Evolutionary conservation across 108 stramenopile species (phyloP).

Genomic region (Skeletonema marinoi): DNA sequence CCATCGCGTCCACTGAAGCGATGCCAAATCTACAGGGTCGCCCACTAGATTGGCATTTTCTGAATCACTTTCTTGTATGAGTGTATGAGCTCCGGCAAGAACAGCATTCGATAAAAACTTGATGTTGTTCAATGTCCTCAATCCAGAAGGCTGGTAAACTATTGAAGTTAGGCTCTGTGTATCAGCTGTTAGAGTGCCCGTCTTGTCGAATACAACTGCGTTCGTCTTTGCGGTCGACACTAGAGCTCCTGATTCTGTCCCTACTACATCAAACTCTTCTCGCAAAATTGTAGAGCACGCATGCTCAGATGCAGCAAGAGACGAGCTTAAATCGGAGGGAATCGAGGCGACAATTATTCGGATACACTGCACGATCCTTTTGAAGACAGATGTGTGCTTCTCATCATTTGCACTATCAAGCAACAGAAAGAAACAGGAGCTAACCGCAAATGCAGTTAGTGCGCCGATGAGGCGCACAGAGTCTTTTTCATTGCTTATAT

Average conservation of each 20-base stretch:
- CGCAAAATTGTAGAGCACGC: conserved; percentile 50
- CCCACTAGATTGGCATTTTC: conserved; percentile 43
- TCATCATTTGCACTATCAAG: conserved; percentile 2
- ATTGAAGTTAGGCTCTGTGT: conserved; percentile 54
- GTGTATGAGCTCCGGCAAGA: conserved; percentile 73
- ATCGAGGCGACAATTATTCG: conserved; percentile 60
- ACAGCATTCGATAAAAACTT: conserved; percentile 41
- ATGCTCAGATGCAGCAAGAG: conserved; percentile 44
- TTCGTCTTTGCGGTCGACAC: conserved; percentile 53
- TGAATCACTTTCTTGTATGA: conserved; percentile 34
- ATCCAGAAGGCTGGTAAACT: conserved; percentile 15
- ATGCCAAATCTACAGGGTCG: conserved; percentile 71
- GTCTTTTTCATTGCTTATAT: conserved; percentile 48
- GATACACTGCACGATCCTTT: conserved; percentile 61
- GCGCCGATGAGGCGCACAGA: conserved; percentile 50
- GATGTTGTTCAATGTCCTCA: neutral
- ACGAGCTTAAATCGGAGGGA: conserved; percentile 63
- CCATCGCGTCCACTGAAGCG: conserved; percentile 60
- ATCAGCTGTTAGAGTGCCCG: conserved; percentile 84
- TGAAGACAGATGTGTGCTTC: conserved; percentile 48
- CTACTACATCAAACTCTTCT: conserved; percentile 61
- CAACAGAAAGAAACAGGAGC: conserved; percentile 51
- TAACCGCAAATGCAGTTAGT: conserved; percentile 47
- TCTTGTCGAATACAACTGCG: conserved; percentile 89
- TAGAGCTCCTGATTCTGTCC: conserved; percentile 65